Base-by-base conservation (phyloP, 108 stramenopile species). In the Epithemia pelagica region DNA sequence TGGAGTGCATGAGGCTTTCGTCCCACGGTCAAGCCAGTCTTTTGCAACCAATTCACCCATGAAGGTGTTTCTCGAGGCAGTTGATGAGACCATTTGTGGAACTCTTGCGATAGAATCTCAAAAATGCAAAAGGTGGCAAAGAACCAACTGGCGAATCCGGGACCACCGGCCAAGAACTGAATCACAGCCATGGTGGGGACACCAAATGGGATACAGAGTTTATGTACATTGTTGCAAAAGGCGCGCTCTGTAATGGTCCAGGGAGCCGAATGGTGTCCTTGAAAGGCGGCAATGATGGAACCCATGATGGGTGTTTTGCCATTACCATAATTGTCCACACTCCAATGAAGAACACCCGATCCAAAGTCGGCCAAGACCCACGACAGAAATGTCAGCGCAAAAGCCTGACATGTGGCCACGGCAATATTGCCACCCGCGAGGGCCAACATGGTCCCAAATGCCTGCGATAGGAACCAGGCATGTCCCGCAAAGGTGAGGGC, bases 251-350 rank as follows among this genome's bases (percentile, higher is more conserved):
- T 92, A 57, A 96, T 96, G 0, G 96, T 96, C 96, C 96, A 96
- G 0, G 94, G 96, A 18, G 93, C 92, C 7, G 78, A 79, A 72
- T 96, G 96, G 70, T 96, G 96, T 5, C 96, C 96, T 54, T 96
- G 96, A 71, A 96, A 96, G 15, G 96, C 96, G 28, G 89, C 94
- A 75, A 95, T 95, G 31, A 96, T 94, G 30, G 82, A 73, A 57
- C 96, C 96, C 79, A 95, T 91, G 27, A 96, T 73, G 0, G 96
- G 96, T 20, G 96, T 96, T 25, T 82, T 65, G 0, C 85, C 85
- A 65, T 92, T 90, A 26, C 96, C 96, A 66, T 96, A 96, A 69
- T 96, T 96, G 75, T 96, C 96, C n/a, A 95, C 94, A 29, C 83
- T 77, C 94, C 94, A 96, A 75, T 96, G 96, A 28, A 96, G 72